Base-by-base conservation (phyloP, 805 yeast genomes). In the Sugiyamaella lignohabitans region DNA sequence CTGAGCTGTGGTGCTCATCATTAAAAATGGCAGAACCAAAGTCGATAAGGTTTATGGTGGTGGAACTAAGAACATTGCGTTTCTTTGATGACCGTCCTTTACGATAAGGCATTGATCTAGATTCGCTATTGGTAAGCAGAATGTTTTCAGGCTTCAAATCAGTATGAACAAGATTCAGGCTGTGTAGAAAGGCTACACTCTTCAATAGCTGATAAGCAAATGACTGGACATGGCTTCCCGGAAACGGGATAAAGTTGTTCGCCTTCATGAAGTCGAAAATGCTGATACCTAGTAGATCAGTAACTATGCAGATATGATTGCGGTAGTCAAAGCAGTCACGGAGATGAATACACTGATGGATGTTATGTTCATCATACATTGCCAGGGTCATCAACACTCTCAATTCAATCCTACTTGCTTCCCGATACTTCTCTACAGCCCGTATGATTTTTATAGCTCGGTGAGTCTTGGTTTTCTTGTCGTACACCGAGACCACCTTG, bases 91-190 rank as follows among this genome's bases (percentile, higher is more conserved):
- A 22, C 18, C 40, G 20, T n/a, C 24, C 36, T 38, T 42, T 41
- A 23, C 42, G 40, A 65, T 54, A 58, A 8, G 61, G 55, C 34
- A 71, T 71, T 41, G 71, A 66, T 11, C 54, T 56, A 48, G 60
- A 76, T 1, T 74, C 63, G 56, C 73, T 78, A 56, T 79, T 77
- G 48, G 77, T 76, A 29, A 88, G 69, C 29, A 93, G 65, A 38
- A 93, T 84, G 62, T 93, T 93, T 64, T 93, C 99, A 1, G 99
- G 99, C 67, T 93, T 93, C 55, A 93, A 72, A 64, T 93, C 99
- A 0, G 99, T 93, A 66, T 93, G 99, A 38, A 93, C 87, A 42
- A 93, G 73, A 45, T 84, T 86, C 61, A 93, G 71, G 59, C 87
- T 95, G 64, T 93, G 99, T 52, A 93, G 69, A 59, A 84, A 91